Conservation (phyloP, 257 asterid genomes). For the Apocynum venetum region DNA sequence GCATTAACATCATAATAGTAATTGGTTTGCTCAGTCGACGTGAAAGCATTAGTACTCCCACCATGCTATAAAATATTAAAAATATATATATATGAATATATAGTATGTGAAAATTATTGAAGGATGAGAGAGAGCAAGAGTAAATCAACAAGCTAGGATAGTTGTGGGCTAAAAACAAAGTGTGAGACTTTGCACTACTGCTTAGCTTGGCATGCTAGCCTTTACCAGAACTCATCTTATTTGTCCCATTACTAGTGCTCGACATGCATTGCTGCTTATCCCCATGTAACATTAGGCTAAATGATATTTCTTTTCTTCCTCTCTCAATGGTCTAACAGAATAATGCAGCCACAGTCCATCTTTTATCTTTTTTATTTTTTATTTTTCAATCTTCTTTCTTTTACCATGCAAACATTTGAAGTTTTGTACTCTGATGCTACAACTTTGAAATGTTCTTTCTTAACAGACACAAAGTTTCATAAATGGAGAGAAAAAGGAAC, state of each 20-base stretch:
- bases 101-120: background rate
- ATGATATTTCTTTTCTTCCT: background rate
- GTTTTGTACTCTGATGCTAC: background rate
- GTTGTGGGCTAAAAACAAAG: background rate
- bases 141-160: background rate
- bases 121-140: background rate
- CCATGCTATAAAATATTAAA: constrained; percentile 55
- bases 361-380: background rate
- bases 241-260: background rate
- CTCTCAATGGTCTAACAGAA: background rate
- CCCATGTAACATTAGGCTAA: background rate
- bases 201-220: background rate
- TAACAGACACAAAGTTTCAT: background rate
- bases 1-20: constrained; percentile 85
- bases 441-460: background rate
- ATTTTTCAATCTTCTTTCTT: background rate
- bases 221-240: background rate
- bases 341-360: background rate
- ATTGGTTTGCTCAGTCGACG: constrained; percentile 80
- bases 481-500: background rate
- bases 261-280: background rate
- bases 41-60: constrained; percentile 97
- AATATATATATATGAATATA: background rate
- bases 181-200: background rate
- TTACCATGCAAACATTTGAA: background rate